A percentile compares a stretch with the other conserved stretches of the same genome.
These are phyloP conservation scores for Phytophthora fragariaefolia DNA, from an alignment of 352 stramenopile species.

Conservation along the genomic window DNA sequence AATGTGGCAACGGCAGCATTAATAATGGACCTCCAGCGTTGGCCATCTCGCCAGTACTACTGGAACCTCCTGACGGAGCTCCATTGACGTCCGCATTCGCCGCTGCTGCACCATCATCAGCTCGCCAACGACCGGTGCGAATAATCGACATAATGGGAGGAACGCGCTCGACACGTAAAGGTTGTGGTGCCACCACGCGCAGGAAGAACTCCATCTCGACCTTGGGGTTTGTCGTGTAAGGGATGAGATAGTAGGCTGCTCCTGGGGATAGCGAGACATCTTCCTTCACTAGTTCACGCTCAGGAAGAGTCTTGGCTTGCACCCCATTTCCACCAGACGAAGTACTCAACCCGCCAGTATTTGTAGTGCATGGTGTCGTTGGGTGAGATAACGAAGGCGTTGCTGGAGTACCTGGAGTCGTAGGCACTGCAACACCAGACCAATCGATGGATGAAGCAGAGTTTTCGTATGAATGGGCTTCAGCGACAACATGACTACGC, in stretches of 20 bases:
- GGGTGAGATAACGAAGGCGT: slow-evolving; percentile 26
- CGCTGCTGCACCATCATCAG: slow-evolving; percentile 41
- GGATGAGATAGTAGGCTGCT: slow-evolving; percentile 81
- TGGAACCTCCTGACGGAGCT: slow-evolving; percentile 30
- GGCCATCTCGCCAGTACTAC: slow-evolving; percentile 55
- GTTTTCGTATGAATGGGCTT: slow-evolving; percentile 70
- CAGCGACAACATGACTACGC: slow-evolving; percentile 59
- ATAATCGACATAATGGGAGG: slow-evolving; percentile 68
- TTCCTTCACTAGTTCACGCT: slow-evolving; percentile 84
- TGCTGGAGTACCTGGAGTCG: slow-evolving; percentile 29
- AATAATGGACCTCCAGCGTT: slow-evolving; percentile 80
- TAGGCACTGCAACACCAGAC: slow-evolving; percentile 27
- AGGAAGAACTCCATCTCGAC: slow-evolving; percentile 93
- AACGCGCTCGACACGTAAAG: slow-evolving; percentile 77
- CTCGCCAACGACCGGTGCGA: slow-evolving; percentile 71
- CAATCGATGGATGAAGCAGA: slow-evolving; percentile 21
- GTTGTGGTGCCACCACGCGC: slow-evolving; percentile 81
- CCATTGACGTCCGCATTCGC: slow-evolving; percentile 45
- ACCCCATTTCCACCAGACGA: not conserved
- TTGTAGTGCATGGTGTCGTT: slow-evolving; percentile 19
- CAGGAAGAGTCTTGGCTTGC: slow-evolving; percentile 52
- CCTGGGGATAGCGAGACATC: slow-evolving; percentile 77
- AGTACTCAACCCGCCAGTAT: not conserved
- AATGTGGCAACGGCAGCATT: slow-evolving; percentile 39
- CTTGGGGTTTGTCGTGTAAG: slow-evolving; percentile 80